Percentiles rank a stretch among this genome's conserved stretches.
Conservation (phyloP, 2,329 filamentous ascomycete genomes). For the Conoideocrella luteorostrata region DNA sequence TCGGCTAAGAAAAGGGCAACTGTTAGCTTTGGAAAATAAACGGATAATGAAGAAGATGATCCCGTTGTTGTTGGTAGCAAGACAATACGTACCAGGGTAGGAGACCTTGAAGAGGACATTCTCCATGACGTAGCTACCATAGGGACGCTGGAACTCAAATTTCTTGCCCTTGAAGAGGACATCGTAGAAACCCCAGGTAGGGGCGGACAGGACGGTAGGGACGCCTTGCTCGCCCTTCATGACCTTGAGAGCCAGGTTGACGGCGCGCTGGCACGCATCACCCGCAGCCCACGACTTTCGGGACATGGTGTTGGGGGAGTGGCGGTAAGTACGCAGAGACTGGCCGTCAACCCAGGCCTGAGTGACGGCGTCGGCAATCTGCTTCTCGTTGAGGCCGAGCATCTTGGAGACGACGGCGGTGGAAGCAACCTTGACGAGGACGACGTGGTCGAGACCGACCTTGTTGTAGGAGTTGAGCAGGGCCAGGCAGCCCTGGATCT, state of each 20-base stretch:
- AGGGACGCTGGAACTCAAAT: slow-evolving; percentile 92
- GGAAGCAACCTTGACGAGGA: slow-evolving; percentile 95
- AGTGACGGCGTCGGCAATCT: slow-evolving; percentile 91
- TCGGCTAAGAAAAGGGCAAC: slow-evolving; percentile 51
- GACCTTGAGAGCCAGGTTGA: slow-evolving; percentile 87
- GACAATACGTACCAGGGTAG: slow-evolving; percentile 71
- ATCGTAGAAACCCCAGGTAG: slow-evolving; percentile 97
- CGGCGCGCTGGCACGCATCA: slow-evolving; percentile 92
- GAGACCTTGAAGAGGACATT: slow-evolving; percentile 99
- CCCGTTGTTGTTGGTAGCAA: neutral
- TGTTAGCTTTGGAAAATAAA: neutral
- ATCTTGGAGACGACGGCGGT: slow-evolving; percentile 92
- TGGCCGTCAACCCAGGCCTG: slow-evolving; percentile 98
- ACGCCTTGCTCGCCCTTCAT: slow-evolving; percentile 86
- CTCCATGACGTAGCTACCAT: slow-evolving; percentile 99
- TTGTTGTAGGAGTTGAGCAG: slow-evolving; percentile 99
- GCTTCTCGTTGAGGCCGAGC: slow-evolving; percentile 80
- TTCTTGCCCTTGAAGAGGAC: slow-evolving; percentile 93
- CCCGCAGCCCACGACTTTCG: slow-evolving; percentile 98
- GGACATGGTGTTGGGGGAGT: slow-evolving; percentile 98
- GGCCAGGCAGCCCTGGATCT: slow-evolving; percentile 95
- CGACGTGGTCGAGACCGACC: slow-evolving; percentile 95
- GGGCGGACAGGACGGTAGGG: slow-evolving; percentile 86
- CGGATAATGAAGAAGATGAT: neutral
- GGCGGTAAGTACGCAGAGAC: slow-evolving; percentile 91